phyloP scores from a whole-genome alignment of 768 basidiomycete species.

The Goffeauzyma gilvescens region DNA sequence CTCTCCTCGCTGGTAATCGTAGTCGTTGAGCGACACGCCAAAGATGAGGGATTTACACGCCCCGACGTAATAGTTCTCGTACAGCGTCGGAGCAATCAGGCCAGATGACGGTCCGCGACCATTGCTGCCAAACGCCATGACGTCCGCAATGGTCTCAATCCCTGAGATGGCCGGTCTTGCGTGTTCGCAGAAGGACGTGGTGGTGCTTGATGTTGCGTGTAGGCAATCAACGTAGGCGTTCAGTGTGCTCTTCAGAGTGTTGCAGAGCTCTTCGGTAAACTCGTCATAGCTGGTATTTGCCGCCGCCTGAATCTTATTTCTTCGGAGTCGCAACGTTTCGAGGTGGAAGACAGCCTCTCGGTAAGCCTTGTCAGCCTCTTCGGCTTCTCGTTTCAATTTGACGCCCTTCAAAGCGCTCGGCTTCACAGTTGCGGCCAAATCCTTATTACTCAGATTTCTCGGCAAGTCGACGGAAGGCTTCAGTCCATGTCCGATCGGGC shows the following conservation, averaged over 20 bases:
- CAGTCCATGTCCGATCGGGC: too few species aligned
- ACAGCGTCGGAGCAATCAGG: conserved; percentile 15
- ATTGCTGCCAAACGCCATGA: conserved; percentile 30
- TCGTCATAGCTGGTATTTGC: conserved; percentile 69
- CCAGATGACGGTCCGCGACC: neutral
- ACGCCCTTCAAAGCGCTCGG: conserved; percentile 53
- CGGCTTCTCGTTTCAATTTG: conserved; percentile 68
- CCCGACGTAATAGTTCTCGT: conserved; percentile 40
- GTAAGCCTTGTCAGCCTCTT: conserved; percentile 91
- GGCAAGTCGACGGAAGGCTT: too few species aligned
- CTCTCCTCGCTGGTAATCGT: conserved; percentile 65
- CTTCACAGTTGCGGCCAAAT: too few species aligned
- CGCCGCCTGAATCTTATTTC: conserved; percentile 61
- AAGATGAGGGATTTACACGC: conserved; percentile 76
- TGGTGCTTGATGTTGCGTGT: conserved; percentile 56
- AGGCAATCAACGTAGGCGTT: conserved; percentile 63
- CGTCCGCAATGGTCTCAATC: conserved; percentile 55
- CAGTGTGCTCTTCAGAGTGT: conserved; percentile 45
- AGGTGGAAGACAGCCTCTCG: conserved; percentile 74
- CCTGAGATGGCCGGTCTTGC: conserved; percentile 44
- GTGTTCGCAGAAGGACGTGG: conserved; percentile 52
- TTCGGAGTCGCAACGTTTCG: conserved; percentile 66
- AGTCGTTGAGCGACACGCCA: conserved; percentile 70
- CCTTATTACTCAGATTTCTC: too few species aligned
- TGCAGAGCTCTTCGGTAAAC: conserved; percentile 56